Percentiles rank a stretch among this genome's conserved stretches.
Evolutionary conservation across 2,329 filamentous ascomycete genomes (phyloP).

Genomic region (Diaporthe humulicola): DNA sequence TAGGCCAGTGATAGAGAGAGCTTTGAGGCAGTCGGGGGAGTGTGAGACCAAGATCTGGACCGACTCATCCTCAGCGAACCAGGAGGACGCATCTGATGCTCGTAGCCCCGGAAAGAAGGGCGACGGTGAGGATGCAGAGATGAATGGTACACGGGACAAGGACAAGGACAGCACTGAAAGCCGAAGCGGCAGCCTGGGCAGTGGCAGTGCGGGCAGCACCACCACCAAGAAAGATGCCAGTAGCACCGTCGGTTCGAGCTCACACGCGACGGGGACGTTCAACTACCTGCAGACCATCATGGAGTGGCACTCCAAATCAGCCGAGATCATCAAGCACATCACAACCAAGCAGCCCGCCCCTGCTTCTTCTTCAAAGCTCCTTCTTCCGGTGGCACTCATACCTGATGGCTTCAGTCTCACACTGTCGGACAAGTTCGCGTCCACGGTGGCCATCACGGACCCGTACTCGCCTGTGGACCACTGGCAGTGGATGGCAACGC

Average conservation of each 20-base stretch:
- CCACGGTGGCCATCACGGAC: slow-evolving; percentile 80
- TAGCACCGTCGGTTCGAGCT: neutral
- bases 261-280: slow-evolving; percentile 25
- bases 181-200: slow-evolving; percentile 20
- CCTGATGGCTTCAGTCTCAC: slow-evolving; percentile 85
- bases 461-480: slow-evolving; percentile 87
- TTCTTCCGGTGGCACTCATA: slow-evolving; percentile 79
- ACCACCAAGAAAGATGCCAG: neutral
- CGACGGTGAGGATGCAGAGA: slow-evolving; percentile 27
- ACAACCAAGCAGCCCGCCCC: slow-evolving; percentile 47
- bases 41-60: slow-evolving; percentile 62
- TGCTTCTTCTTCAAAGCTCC: slow-evolving; percentile 41
- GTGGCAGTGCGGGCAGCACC: neutral
- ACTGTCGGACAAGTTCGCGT: slow-evolving; percentile 81
- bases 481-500: slow-evolving; percentile 96
- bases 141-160: slow-evolving; percentile 24
- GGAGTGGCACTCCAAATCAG: slow-evolving; percentile 82
- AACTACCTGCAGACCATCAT: slow-evolving; percentile 77
- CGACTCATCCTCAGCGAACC: slow-evolving; percentile 42
- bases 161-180: slow-evolving; percentile 10
- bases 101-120: slow-evolving; percentile 53
- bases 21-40: slow-evolving; percentile 64
- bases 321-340: slow-evolving; percentile 73
- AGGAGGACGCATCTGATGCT: neutral
- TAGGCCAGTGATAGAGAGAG: slow-evolving; percentile 74